phyloP scores from a whole-genome alignment of 2,329 filamentous ascomycete species.

The Aspergillus quadrilineatus region DNA sequence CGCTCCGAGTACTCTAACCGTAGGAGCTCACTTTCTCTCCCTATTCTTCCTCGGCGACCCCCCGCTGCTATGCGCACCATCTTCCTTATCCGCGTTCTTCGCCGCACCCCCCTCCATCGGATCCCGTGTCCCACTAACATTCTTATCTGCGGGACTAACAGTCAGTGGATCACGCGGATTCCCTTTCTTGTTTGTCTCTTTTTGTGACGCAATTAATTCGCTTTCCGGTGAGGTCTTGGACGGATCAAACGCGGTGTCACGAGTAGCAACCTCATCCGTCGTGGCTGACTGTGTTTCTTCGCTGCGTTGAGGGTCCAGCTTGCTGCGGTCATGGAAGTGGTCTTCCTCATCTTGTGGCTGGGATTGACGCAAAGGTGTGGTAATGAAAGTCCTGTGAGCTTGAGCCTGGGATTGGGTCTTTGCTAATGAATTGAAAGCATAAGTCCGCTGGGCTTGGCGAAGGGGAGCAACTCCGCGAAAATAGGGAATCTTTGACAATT shows the following conservation, averaged over 20 bases:
- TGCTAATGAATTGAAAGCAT: neutral
- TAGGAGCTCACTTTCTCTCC: conserved; percentile 18
- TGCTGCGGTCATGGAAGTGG: conserved; percentile 51
- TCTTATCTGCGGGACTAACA: conserved; percentile 60
- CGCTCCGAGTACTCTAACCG: neutral
- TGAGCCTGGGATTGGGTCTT: neutral
- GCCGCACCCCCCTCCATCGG: conserved; percentile 45
- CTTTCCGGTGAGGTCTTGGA: conserved; percentile 65
- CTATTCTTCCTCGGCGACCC: conserved; percentile 38
- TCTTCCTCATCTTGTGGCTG: conserved; percentile 8
- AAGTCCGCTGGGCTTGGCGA: neutral
- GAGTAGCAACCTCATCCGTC: conserved; percentile 58
- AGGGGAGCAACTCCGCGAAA: neutral
- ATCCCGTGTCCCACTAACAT: conserved; percentile 53
- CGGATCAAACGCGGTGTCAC: conserved; percentile 68
- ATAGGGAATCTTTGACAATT: neutral
- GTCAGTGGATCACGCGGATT: conserved; percentile 54
- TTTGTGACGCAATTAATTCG: conserved; percentile 40
- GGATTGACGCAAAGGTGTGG: conserved; percentile 2
- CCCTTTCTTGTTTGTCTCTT: conserved; percentile 42
- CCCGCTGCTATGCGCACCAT: conserved; percentile 35
- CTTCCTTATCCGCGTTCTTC: conserved; percentile 38
- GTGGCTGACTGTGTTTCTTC: conserved; percentile 69
- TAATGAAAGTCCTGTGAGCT: neutral
- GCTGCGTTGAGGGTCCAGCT: conserved; percentile 62